Percentiles rank a stretch among this genome's conserved stretches.
Evolutionary conservation across 2,329 filamentous ascomycete genomes (phyloP).

Genomic region (Niveomyces coronatus): DNA sequence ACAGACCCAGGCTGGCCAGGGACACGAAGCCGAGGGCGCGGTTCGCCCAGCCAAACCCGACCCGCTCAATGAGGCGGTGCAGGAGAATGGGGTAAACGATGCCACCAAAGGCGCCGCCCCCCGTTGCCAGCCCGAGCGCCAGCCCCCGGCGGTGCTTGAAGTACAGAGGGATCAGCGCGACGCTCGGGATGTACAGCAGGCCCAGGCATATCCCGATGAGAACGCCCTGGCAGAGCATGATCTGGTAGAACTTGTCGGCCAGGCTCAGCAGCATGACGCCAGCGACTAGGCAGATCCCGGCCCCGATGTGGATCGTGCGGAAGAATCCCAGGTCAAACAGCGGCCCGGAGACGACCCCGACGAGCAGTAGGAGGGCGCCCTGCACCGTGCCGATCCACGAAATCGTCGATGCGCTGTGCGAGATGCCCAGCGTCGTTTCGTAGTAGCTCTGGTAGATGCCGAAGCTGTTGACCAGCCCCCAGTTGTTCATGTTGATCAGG

Average conservation of each 20-base stretch:
- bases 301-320: background rate
- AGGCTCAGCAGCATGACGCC: slow-evolving; percentile 3
- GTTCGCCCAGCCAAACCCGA: background rate
- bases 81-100: slow-evolving; percentile 32
- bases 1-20: background rate
- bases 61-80: slow-evolving; percentile 14
- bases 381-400: slow-evolving; percentile 1
- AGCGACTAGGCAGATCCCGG: background rate
- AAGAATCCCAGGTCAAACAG: slow-evolving; percentile 1
- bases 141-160: slow-evolving; percentile 60
- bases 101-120: slow-evolving; percentile 54
- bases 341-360: slow-evolving; percentile 1
- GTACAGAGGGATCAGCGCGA: slow-evolving; percentile 65
- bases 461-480: background rate
- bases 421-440: background rate
- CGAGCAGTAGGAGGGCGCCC: slow-evolving; percentile 2
- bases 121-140: slow-evolving; percentile 65
- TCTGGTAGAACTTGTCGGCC: slow-evolving; percentile 55
- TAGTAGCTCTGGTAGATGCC: background rate
- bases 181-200: slow-evolving; percentile 65
- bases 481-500: background rate
- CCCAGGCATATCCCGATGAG: slow-evolving; percentile 58
- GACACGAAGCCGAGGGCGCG: slow-evolving; percentile 1
- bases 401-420: background rate
- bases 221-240: slow-evolving; percentile 63